phyloP scores from a whole-genome alignment of 225 moss, liverwort and hornwort species.

The Asterella californica region DNA sequence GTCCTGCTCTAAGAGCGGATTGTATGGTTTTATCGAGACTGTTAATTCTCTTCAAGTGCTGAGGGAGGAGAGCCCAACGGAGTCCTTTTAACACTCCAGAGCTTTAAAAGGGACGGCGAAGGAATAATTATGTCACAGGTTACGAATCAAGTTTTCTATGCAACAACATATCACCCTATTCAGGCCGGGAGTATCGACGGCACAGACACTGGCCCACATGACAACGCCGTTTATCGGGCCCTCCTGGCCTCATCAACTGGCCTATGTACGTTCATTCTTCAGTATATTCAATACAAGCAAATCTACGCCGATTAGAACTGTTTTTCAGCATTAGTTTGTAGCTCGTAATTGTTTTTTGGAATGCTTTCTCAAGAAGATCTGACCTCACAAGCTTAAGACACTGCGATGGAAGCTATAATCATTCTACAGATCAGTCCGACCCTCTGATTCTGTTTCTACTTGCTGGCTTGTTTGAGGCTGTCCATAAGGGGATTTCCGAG shows the following conservation, averaged over 20 bases:
- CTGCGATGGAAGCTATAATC: not conserved
- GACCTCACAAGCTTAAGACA: not conserved
- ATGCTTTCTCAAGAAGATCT: not conserved
- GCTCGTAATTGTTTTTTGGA: too few relatives aligned
- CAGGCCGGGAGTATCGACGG: slow-evolving; percentile 98
- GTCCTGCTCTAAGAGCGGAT: not conserved
- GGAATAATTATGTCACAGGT: slow-evolving; percentile 15
- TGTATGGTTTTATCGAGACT: not conserved
- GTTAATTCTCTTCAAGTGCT: not conserved
- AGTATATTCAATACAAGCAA: not conserved
- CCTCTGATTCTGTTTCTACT: not conserved
- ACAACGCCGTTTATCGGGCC: slow-evolving; percentile 83
- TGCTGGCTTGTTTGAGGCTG: not conserved
- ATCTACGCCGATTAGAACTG: not conserved
- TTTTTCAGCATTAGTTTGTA: not conserved
- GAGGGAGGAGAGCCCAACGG: not conserved
- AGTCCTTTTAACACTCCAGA: not conserved
- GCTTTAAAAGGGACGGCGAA: too few relatives aligned
- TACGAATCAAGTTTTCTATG: slow-evolving; percentile 65
- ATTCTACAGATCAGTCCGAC: not conserved
- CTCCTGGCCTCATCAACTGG: slow-evolving; percentile 77
- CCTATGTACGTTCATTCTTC: slow-evolving; percentile 50
- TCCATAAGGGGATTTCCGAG: not conserved
- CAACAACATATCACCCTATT: slow-evolving; percentile 79
- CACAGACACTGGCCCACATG: slow-evolving; percentile 74